Evolutionary conservation across 306 rosid species (phyloP), one percentile per base, ranked within the genome.

Genomic region (Gastrolobium bilobum): DNA sequence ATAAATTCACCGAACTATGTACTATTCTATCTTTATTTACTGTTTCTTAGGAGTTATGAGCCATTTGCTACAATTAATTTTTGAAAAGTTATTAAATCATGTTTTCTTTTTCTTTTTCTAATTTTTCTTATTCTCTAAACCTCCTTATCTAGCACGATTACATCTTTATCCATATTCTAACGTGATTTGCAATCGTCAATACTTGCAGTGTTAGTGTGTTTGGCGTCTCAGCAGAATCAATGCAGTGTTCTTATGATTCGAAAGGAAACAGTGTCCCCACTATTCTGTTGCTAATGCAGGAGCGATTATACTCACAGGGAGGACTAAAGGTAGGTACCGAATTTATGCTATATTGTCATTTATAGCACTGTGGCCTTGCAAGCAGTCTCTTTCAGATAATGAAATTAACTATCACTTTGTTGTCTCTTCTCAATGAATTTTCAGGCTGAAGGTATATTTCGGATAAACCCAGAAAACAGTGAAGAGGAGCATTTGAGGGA

Each of bases 201-300:
- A 64, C 69, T 80, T 88, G 72, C 87, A 96, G 99, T 79, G 98
- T 91, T 2, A 93, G 91, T 38, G 96, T 91, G 39, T 96, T 96
- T 79, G 99, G 99, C 3, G 99, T 96, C 73, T 96, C 99, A 20
- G 96, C 98, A 5, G 99, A 96, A 73, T 96, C 99, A 42, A 96
- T 96, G 99, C 99, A 93, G 79, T 85, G 97, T 78, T 91, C 94
- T 40, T 92, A 88, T 67, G 99, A 93, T 90, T 81, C 97, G 35
- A 91, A 87, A 66, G 97, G 98, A 80, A 96, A 96, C 75, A 96
- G 99, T 54, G 97, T 93, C 37, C 98, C 99, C 7, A 93, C 90
- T 10, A 89, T 91, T 78, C 98, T 96, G 48, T 77, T 96, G 76
- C 88, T 91, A 29, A 91, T 93, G 99, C 99, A 91, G 87, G 99